These are phyloP conservation scores for Plasmodium gallinaceum DNA, from an alignment of 169 alveolate species.

Conservation along the genomic window DNA sequence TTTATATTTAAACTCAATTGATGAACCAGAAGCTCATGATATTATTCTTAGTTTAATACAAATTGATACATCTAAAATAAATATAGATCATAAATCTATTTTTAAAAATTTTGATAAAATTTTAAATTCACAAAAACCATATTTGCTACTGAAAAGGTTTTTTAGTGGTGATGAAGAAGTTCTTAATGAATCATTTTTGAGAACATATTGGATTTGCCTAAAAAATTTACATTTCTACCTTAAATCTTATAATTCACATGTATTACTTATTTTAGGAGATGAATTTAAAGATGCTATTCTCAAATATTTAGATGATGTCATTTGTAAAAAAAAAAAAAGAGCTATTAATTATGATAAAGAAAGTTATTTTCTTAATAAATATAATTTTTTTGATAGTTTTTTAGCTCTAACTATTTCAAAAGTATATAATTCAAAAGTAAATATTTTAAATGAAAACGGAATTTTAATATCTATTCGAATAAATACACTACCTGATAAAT, in stretches of 20 bases:
- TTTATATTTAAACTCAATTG: slow-evolving; percentile 39
- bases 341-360: slow-evolving; percentile 23
- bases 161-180: slow-evolving; percentile 40
- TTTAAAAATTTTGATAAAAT: slow-evolving; percentile 35
- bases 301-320: slow-evolving; percentile 47
- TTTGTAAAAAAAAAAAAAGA: slow-evolving; percentile 35
- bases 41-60: slow-evolving; percentile 68
- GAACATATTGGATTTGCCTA: slow-evolving; percentile 72
- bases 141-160: slow-evolving; percentile 22
- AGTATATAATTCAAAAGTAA: slow-evolving; percentile 47
- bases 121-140: slow-evolving; percentile 44
- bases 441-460: slow-evolving; percentile 73
- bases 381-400: slow-evolving; percentile 56
- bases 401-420: slow-evolving; percentile 49
- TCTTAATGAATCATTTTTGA: slow-evolving; percentile 38
- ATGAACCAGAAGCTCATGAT: slow-evolving; percentile 58
- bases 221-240: slow-evolving; percentile 46
- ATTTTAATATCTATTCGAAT: slow-evolving; percentile 50
- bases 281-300: slow-evolving; percentile 44
- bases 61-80: slow-evolving; percentile 64
- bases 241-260: slow-evolving; percentile 54
- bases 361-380: slow-evolving; percentile 66
- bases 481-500: slow-evolving; percentile 34
- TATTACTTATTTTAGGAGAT: slow-evolving; percentile 37
- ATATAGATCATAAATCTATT: slow-evolving; percentile 50